Percentiles rank a stretch among this genome's conserved stretches.
Conservation (phyloP, 768 basidiomycete genomes). For the Kwoniella europaea region DNA sequence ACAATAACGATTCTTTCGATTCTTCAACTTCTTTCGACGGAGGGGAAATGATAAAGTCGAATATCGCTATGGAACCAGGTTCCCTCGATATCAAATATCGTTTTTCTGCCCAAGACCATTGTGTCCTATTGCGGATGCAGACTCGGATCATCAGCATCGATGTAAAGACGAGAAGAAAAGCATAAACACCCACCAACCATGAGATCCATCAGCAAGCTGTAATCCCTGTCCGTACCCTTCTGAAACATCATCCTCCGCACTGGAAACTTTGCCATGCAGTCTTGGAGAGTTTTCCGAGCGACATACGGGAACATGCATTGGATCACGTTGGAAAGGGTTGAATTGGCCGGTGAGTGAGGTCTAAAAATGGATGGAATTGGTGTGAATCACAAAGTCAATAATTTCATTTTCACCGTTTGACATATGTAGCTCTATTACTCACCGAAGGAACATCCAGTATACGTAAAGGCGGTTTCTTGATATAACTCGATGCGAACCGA, state of each 20-base stretch:
- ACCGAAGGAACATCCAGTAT: constrained; percentile 38
- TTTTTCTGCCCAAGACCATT: constrained; percentile 53
- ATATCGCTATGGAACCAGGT: constrained; percentile 48
- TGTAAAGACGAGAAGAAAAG: background rate
- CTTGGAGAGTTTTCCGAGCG: constrained; percentile 41
- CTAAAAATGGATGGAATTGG: constrained; percentile 10
- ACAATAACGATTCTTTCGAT: constrained; percentile 12
- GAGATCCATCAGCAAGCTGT: constrained; percentile 21
- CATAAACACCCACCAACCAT: constrained; percentile 35
- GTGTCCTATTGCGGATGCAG: constrained; percentile 14
- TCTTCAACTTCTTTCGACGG: constrained; percentile 6
- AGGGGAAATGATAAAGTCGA: constrained; percentile 38
- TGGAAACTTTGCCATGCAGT: constrained; percentile 25
- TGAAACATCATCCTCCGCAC: constrained; percentile 17
- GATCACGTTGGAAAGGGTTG: constrained; percentile 28
- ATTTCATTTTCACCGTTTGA: background rate
- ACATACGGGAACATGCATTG: constrained; percentile 29
- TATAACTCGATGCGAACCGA: constrained; percentile 21
- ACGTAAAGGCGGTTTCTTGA: constrained; percentile 17
- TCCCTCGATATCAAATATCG: constrained; percentile 48
- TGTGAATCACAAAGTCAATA: too few relatives aligned
- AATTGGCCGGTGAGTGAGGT: constrained; percentile 37
- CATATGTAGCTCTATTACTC: constrained; percentile 1
- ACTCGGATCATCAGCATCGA: too few relatives aligned
- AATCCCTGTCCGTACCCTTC: constrained; percentile 19